These are phyloP conservation scores for Volutella citrinella DNA, from an alignment of 2,329 filamentous ascomycete genomes.

Conservation along the genomic window DNA sequence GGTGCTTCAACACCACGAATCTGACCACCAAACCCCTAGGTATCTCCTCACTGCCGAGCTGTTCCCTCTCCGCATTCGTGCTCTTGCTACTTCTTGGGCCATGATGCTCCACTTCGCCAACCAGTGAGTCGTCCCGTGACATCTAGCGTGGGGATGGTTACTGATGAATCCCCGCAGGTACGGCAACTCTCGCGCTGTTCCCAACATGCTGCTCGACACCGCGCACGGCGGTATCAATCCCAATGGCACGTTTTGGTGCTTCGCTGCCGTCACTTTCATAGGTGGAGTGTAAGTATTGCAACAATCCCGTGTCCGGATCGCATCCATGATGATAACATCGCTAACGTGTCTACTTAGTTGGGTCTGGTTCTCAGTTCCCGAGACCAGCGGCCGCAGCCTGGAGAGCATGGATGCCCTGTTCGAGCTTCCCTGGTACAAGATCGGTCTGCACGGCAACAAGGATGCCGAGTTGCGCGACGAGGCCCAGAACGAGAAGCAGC, in stretches of 20 bases:
- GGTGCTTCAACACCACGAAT: no score
- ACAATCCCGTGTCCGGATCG: no score
- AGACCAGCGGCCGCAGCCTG: constrained; percentile 64
- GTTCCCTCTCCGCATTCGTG: constrained; percentile 71
- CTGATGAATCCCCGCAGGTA: no score
- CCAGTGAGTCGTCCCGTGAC: no score
- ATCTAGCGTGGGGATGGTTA: no score
- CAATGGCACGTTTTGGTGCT: constrained; percentile 76
- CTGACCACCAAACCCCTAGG: no score
- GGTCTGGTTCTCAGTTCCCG: constrained; percentile 71
- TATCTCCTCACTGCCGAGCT: constrained; percentile 75
- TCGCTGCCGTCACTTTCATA: constrained; percentile 63
- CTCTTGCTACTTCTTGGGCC: constrained; percentile 65
- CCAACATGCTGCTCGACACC: constrained; percentile 63
- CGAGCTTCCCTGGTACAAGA: constrained; percentile 70
- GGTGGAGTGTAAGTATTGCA: no score
- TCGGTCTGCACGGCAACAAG: constrained; percentile 56
- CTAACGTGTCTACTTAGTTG: no score
- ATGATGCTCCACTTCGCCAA: constrained; percentile 80
- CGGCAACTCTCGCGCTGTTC: constrained; percentile 71
- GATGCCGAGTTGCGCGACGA: constrained; percentile 48
- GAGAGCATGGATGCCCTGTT: constrained; percentile 73
- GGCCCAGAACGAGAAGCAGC: constrained; percentile 43
- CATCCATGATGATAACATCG: no score
- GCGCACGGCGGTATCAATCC: constrained; percentile 47